Conservation (phyloP, 2,329 filamentous ascomycete genomes). For the Aspergillus aculeatinus region DNA sequence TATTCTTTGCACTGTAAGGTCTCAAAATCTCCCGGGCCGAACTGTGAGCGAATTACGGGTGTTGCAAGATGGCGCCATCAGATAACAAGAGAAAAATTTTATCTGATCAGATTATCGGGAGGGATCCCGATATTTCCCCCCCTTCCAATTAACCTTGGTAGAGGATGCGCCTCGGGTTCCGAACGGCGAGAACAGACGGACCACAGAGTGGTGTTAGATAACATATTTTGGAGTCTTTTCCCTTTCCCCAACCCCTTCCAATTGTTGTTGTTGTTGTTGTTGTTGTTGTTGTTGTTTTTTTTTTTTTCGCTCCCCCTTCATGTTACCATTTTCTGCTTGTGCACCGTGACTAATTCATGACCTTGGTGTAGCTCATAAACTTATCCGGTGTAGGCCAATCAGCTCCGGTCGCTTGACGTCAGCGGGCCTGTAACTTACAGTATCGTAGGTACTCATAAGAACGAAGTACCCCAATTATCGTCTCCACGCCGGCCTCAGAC, state of each 20-base stretch:
- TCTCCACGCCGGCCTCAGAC: too few species aligned
- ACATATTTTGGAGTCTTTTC: background rate
- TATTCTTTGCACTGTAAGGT: background rate
- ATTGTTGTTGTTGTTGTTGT: background rate
- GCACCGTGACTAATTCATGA: background rate
- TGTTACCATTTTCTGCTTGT: too few species aligned
- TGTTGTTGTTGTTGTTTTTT: too few species aligned
- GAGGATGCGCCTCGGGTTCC: background rate
- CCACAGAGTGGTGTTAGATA: background rate
- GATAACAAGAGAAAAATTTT: slow-evolving; percentile 26
- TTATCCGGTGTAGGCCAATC: background rate
- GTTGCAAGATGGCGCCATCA: slow-evolving; percentile 24
- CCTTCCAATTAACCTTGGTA: background rate
- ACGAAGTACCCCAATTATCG: too few species aligned
- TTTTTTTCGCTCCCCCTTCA: background rate
- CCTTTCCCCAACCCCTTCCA: background rate
- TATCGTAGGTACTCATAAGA: too few species aligned
- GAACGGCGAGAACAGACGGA: background rate
- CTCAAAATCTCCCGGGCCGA: background rate
- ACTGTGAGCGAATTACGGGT: background rate
- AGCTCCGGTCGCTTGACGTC: slow-evolving; percentile 6
- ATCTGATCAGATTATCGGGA: slow-evolving; percentile 27
- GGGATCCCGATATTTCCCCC: background rate
- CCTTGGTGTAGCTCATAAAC: background rate
- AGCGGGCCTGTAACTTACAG: slow-evolving; percentile 3